These are phyloP conservation scores for Solanum peruvianum DNA, from an alignment of 257 asterid species.

Conservation along the genomic window DNA sequence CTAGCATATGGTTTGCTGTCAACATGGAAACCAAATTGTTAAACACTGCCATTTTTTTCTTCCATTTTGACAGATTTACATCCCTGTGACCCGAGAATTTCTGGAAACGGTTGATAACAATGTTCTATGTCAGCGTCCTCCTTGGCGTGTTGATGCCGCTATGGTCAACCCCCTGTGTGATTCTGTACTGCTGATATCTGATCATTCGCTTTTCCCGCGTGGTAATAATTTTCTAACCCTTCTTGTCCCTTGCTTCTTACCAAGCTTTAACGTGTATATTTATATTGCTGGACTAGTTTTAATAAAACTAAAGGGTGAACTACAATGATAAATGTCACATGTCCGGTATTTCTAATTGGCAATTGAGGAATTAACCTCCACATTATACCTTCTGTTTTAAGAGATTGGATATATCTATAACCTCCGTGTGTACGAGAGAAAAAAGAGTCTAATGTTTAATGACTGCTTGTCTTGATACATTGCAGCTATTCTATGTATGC, in stretches of 20 bases:
- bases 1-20: neutral
- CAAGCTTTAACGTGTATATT: neutral
- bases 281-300: neutral
- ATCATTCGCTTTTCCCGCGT: conserved; percentile 77
- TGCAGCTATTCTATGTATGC: neutral
- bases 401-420: neutral
- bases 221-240: conserved; percentile 24
- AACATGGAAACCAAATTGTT: neutral
- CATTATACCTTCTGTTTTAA: neutral
- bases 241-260: neutral
- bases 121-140: conserved; percentile 70
- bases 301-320: neutral
- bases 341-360: neutral
- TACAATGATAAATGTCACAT: neutral
- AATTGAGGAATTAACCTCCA: neutral
- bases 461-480: neutral
- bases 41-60: neutral
- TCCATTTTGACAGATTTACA: conserved; percentile 32
- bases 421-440: neutral
- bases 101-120: conserved; percentile 75
- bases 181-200: conserved; percentile 72
- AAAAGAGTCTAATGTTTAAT: conserved; percentile 9
- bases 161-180: conserved; percentile 57
- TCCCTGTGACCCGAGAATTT: conserved; percentile 67
- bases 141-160: conserved; percentile 83